phyloP scores from a whole-genome alignment of 2,329 filamentous ascomycete genomes.

The Didymellaceae sp. region DNA sequence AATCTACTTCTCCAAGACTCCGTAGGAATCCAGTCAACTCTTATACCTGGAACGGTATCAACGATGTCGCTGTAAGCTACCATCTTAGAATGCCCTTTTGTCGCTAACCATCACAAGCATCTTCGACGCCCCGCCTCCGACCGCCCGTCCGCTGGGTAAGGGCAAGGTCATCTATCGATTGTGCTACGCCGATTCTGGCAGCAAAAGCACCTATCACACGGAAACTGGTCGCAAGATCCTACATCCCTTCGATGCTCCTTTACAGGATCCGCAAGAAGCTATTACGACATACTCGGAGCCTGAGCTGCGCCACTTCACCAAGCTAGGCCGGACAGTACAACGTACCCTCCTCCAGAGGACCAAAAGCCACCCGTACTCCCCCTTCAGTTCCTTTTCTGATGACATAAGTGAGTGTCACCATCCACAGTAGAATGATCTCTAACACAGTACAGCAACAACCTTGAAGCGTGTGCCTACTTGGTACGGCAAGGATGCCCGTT shows the following conservation, averaged over 20 bases:
- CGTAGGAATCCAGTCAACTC: too few species aligned
- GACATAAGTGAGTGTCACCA: background rate
- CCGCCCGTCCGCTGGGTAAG: too few species aligned
- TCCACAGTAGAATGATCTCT: background rate
- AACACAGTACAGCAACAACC: background rate
- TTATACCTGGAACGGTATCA: too few species aligned
- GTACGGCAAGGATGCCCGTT: background rate
- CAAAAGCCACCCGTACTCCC: background rate
- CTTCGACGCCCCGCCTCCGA: background rate
- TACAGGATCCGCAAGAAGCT: background rate
- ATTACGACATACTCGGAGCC: background rate
- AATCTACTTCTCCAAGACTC: too few species aligned
- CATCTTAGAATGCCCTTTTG: too few species aligned
- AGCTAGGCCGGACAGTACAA: background rate
- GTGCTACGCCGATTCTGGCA: background rate
- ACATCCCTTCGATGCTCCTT: background rate
- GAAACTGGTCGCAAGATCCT: background rate
- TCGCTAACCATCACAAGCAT: too few species aligned
- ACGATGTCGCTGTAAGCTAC: too few species aligned
- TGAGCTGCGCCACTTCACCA: background rate
- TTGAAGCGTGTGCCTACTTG: background rate
- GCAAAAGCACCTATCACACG: background rate
- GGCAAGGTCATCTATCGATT: background rate
- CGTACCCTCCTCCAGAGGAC: background rate
- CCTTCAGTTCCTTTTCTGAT: background rate